Evolutionary conservation across 192 early-diverging fungal genomes (phyloP).

Genomic region (Coemansia sp.): DNA sequence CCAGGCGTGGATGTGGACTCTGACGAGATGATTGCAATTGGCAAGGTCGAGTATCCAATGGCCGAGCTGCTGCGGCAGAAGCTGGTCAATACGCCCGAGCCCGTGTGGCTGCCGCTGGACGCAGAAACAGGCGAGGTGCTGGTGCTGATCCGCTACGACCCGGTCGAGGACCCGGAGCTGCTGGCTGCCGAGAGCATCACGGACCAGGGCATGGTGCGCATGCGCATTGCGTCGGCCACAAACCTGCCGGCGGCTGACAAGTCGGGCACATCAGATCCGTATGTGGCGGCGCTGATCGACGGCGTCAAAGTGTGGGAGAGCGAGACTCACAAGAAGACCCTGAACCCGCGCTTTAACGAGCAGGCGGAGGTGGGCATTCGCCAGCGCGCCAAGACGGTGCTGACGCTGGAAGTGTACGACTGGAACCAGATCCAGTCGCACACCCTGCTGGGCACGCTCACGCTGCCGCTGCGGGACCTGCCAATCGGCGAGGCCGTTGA

Average conservation of each 20-base stretch:
- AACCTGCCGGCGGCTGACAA: constrained; percentile 71
- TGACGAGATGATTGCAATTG: constrained; percentile 55
- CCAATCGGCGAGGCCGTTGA: constrained; percentile 56
- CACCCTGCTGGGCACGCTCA: constrained; percentile 58
- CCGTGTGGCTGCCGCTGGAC: constrained; percentile 54
- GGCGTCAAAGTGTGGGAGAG: constrained; percentile 70
- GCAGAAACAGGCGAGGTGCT: constrained; percentile 55
- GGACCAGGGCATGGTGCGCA: constrained; percentile 64
- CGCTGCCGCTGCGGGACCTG: constrained; percentile 58
- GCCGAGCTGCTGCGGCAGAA: constrained; percentile 45
- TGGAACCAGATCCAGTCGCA: constrained; percentile 74
- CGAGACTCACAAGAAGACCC: constrained; percentile 68
- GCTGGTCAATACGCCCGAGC: constrained; percentile 48
- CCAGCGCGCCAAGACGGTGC: constrained; percentile 55
- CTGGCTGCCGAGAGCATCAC: constrained; percentile 52
- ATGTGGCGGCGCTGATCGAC: constrained; percentile 63
- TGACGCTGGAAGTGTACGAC: constrained; percentile 70
- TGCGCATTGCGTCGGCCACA: constrained; percentile 59
- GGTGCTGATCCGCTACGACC: constrained; percentile 50
- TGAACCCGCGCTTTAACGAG: constrained; percentile 73
- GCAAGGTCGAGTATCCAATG: constrained; percentile 48
- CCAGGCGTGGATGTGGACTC: constrained; percentile 29
- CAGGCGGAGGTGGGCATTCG: constrained; percentile 61
- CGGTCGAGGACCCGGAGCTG: constrained; percentile 49
- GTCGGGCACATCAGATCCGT: constrained; percentile 73